These are phyloP conservation scores for Suhomyces vadensis DNA, from an alignment of 805 yeast genomes.

Conservation along the genomic window DNA sequence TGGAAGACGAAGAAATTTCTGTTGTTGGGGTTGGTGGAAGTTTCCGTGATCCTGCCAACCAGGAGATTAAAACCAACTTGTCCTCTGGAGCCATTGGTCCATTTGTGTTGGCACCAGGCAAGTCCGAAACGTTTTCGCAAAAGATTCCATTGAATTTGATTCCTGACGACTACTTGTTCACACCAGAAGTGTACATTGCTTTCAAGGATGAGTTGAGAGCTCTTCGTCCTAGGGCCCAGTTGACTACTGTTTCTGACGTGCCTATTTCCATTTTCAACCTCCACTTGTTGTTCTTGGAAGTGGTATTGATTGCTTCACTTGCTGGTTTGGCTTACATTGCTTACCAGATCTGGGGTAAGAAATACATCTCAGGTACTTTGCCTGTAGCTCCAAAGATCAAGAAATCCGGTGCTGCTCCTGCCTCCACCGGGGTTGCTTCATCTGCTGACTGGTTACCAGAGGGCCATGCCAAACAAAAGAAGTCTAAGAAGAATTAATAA, in stretches of 20 bases:
- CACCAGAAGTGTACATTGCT: conserved; percentile 59
- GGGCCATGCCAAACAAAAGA: conserved; percentile 12
- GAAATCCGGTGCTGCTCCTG: conserved; percentile 23
- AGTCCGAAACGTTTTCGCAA: conserved; percentile 54
- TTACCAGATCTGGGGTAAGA: conserved; percentile 46
- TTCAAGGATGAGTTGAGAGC: conserved; percentile 51
- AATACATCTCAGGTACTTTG: conserved; percentile 43
- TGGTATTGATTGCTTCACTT: conserved; percentile 40
- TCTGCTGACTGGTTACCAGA: conserved; percentile 15
- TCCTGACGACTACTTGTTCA: conserved; percentile 57
- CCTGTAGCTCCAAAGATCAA: conserved; percentile 30
- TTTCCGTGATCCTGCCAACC: conserved; percentile 55
- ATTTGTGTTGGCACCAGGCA: conserved; percentile 50
- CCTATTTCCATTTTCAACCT: conserved; percentile 73
- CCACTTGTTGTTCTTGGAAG: conserved; percentile 62
- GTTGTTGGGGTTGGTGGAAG: conserved; percentile 72
- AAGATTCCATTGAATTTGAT: conserved; percentile 56
- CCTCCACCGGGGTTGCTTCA: background rate
- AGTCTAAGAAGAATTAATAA: conserved; percentile 10
- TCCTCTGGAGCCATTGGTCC: conserved; percentile 69
- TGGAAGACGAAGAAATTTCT: conserved; percentile 50
- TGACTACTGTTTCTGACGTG: conserved; percentile 60
- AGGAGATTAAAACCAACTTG: conserved; percentile 57
- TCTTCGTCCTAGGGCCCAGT: conserved; percentile 58
- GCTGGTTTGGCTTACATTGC: conserved; percentile 36